These are phyloP conservation scores for Amoeboaphelidium protococcarum DNA, from an alignment of 371 early-diverging fungal species.

Conservation along the genomic window DNA sequence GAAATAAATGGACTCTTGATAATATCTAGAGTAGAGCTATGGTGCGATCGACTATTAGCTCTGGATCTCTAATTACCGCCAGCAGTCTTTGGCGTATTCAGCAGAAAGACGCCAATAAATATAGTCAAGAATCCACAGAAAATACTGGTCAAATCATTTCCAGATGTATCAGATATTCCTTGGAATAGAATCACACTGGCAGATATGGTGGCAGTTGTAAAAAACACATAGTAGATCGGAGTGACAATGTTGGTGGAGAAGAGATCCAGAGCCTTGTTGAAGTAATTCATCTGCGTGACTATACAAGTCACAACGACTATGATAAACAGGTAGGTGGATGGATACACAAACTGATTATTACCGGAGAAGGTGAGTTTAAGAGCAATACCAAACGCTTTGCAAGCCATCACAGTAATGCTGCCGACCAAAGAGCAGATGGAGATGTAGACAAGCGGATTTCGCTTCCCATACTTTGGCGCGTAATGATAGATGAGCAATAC, in stretches of 20 bases:
- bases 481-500: slow-evolving; percentile 46
- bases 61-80: too few relatives aligned
- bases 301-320: slow-evolving; percentile 49
- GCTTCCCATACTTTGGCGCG: slow-evolving; percentile 46
- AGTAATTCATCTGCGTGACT: slow-evolving; percentile 78
- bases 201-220: slow-evolving; percentile 66
- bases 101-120: slow-evolving; percentile 61
- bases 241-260: slow-evolving; percentile 61
- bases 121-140: slow-evolving; percentile 68
- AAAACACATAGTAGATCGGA: slow-evolving; percentile 74
- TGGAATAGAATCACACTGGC: slow-evolving; percentile 64
- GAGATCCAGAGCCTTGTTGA: slow-evolving; percentile 73
- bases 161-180: slow-evolving; percentile 44
- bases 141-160: slow-evolving; percentile 46
- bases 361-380: slow-evolving; percentile 67
- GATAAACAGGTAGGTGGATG: slow-evolving; percentile 59
- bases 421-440: slow-evolving; percentile 68
- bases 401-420: slow-evolving; percentile 63
- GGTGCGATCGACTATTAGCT: too few relatives aligned
- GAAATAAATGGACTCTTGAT: too few relatives aligned
- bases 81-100: slow-evolving; percentile 16
- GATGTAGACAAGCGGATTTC: slow-evolving; percentile 52
- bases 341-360: slow-evolving; percentile 57
- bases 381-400: slow-evolving; percentile 71
- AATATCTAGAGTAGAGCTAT: too few relatives aligned